These are phyloP conservation scores for Naumovozyma dairenensis DNA, from an alignment of 805 yeast genomes.

Conservation along the genomic window DNA sequence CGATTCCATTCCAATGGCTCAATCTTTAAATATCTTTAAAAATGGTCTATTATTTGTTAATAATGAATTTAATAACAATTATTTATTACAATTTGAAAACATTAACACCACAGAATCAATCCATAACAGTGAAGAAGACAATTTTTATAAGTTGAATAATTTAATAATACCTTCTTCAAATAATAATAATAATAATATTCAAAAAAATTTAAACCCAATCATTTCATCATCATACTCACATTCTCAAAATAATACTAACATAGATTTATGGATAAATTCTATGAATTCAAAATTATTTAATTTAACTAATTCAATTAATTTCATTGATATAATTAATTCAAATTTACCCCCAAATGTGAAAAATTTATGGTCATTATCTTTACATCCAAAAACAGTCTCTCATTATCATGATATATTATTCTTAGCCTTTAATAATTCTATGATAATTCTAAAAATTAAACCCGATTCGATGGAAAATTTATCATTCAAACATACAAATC, in stretches of 20 bases:
- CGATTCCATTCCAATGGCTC: slow-evolving; percentile 60
- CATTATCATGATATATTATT: slow-evolving; percentile 18
- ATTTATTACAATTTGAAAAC: slow-evolving; percentile 72
- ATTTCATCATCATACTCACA: too few relatives aligned
- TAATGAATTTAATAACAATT: slow-evolving; percentile 51
- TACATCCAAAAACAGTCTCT: neutral
- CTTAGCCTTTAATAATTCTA: slow-evolving; percentile 15
- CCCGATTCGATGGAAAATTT: slow-evolving; percentile 59
- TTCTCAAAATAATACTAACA: too few relatives aligned
- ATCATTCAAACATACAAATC: slow-evolving; percentile 56
- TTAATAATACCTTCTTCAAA: too few relatives aligned
- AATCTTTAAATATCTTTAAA: slow-evolving; percentile 48
- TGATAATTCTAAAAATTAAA: slow-evolving; percentile 18
- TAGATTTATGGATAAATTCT: too few relatives aligned
- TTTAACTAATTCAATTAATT: slow-evolving; percentile 48
- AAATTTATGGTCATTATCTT: slow-evolving; percentile 51
- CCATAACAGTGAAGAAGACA: slow-evolving; percentile 42
- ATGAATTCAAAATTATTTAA: too few relatives aligned
- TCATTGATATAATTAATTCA: slow-evolving; percentile 58
- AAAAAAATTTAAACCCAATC: slow-evolving; percentile 42
- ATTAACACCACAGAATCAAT: too few relatives aligned
- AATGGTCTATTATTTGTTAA: slow-evolving; percentile 71
- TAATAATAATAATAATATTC: too few relatives aligned
- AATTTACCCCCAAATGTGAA: slow-evolving; percentile 62
- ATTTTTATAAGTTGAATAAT: too few relatives aligned